These are phyloP conservation scores for Cyberlindnera petersonii DNA, from an alignment of 805 yeast species.

Conservation along the genomic window DNA sequence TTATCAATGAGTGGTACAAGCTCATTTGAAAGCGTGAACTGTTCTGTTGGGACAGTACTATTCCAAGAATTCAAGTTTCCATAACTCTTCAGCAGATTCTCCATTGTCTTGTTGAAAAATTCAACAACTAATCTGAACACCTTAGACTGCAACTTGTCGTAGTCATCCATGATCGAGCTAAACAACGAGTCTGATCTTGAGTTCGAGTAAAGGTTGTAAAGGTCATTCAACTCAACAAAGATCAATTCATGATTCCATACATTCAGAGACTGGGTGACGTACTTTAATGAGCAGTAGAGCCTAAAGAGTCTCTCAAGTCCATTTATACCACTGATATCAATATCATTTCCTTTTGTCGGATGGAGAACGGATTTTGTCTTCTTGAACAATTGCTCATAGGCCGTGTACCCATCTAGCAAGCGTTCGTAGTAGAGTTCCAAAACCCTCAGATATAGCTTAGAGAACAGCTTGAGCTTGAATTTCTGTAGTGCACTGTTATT, in stretches of 20 bases:
- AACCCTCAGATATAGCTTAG: slow-evolving; percentile 39
- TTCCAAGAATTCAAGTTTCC: slow-evolving; percentile 33
- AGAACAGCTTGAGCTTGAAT: slow-evolving; percentile 44
- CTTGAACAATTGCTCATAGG: slow-evolving; percentile 24
- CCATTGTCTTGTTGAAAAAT: slow-evolving; percentile 30
- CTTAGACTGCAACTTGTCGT: slow-evolving; percentile 27
- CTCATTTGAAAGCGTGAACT: slow-evolving; percentile 25
- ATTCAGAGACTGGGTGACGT: slow-evolving; percentile 19
- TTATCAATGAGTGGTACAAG: slow-evolving; percentile 24
- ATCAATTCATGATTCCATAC: slow-evolving; percentile 27
- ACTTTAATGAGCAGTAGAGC: slow-evolving; percentile 25
- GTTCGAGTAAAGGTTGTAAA: slow-evolving; percentile 22
- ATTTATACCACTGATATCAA: slow-evolving; percentile 24
- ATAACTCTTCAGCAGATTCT: slow-evolving; percentile 30
- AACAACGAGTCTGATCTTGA: slow-evolving; percentile 26
- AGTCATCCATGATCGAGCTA: slow-evolving; percentile 29
- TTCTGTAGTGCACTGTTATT: slow-evolving; percentile 37
- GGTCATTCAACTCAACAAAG: slow-evolving; percentile 25
- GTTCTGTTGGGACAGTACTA: slow-evolving; percentile 1
- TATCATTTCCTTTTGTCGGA: slow-evolving; percentile 10
- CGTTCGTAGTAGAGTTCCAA: slow-evolving; percentile 36
- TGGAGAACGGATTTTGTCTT: slow-evolving; percentile 14
- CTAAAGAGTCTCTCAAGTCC: slow-evolving; percentile 29
- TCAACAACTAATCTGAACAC: slow-evolving; percentile 29
- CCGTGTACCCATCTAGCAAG: slow-evolving; percentile 29